Base-by-base conservation (phyloP, 108 stramenopile species). In the Licmophora abbreviata region DNA sequence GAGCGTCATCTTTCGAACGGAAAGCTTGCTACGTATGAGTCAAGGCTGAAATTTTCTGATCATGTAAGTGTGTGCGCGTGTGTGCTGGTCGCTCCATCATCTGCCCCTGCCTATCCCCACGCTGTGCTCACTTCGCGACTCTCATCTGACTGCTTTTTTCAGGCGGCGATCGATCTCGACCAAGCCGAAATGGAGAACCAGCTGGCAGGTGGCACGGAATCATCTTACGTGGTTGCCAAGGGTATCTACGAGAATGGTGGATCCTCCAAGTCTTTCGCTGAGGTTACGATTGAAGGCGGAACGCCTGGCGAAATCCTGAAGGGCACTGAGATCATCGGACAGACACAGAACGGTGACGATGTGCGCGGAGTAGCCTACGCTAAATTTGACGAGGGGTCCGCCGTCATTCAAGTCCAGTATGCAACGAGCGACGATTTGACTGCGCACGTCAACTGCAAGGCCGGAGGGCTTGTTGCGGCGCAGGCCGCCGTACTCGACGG, bases 91-190 rank as follows among this genome's bases (percentile, higher is more conserved):
- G n/a, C n/a, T n/a, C n/a, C n/a, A n/a, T n/a, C n/a, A n/a, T n/a
- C n/a, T n/a, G n/a, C n/a, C n/a, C n/a, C n/a, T n/a, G n/a, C n/a
- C n/a, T n/a, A n/a, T n/a, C n/a, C n/a, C n/a, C n/a, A n/a, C n/a
- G n/a, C n/a, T n/a, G n/a, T n/a, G n/a, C n/a, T n/a, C n/a, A n/a
- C n/a, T n/a, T n/a, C n/a, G n/a, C n/a, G n/a, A n/a, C n/a, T n/a
- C n/a, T n/a, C n/a, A n/a, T n/a, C n/a, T n/a, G n/a, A n/a, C n/a
- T n/a, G n/a, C n/a, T n/a, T 36, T 1, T 11, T 35, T 18, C 20
- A 58, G 44, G 34, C 23, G 26, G 48, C 71, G 26, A 63, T 89
- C 36, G 83, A 83, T 62, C 49, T 77, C 35, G 87, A 89, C 56
- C 76, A 81, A 57, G 27, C 17, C 4, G 73, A 54, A 4, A 67